Evolutionary conservation across 257 asterid species (phyloP).

Genomic region (Nicotiana sylvestris): DNA sequence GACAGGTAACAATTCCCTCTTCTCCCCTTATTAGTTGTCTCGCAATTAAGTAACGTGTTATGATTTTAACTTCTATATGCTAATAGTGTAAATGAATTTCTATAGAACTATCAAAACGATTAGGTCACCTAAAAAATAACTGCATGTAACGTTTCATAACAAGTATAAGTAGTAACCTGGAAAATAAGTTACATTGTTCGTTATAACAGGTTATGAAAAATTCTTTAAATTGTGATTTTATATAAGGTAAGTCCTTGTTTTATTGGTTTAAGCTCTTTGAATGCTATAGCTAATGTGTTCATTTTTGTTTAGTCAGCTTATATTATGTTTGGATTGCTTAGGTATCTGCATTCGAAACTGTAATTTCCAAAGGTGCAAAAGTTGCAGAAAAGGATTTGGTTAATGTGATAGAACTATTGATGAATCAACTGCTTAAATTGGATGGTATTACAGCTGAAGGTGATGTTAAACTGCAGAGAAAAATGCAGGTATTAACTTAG

Average conservation of each 20-base stretch:
- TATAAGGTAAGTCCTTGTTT: not conserved
- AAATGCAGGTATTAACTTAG: slow-evolving; percentile 57
- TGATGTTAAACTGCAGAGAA: slow-evolving; percentile 71
- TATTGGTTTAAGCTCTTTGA: not conserved
- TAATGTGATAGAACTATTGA: slow-evolving; percentile 59
- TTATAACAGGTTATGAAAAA: not conserved
- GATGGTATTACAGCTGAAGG: slow-evolving; percentile 67
- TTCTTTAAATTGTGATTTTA: not conserved
- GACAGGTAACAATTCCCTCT: slow-evolving; percentile 39
- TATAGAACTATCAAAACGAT: not conserved
- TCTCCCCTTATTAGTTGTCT: not conserved
- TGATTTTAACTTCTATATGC: not conserved
- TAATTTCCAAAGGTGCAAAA: slow-evolving; percentile 60
- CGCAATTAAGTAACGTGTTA: not conserved
- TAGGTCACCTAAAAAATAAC: not conserved
- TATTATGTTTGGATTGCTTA: slow-evolving; percentile 21
- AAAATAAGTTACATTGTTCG: not conserved
- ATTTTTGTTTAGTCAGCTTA: not conserved
- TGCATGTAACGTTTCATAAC: not conserved
- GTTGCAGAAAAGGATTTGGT: slow-evolving; percentile 61
- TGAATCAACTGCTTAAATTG: slow-evolving; percentile 73
- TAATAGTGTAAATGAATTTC: not conserved
- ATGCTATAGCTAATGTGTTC: not conserved
- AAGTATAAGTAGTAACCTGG: not conserved
- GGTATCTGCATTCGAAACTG: slow-evolving; percentile 71